Conservation (phyloP, 2,329 filamentous ascomycete genomes). For the Claviceps africana region DNA sequence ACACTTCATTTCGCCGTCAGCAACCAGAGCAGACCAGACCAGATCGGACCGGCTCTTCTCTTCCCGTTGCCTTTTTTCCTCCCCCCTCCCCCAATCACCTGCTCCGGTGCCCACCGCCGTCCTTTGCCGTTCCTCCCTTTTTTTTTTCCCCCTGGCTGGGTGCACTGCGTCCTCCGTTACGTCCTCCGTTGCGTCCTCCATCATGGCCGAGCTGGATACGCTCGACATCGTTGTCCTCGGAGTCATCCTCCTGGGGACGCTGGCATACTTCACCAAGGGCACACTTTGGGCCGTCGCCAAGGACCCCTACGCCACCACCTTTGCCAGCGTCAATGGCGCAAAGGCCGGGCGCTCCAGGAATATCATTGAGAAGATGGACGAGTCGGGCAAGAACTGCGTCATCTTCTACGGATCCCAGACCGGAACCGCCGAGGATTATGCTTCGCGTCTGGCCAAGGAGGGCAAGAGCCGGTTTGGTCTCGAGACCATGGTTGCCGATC, state of each 20-base stretch:
- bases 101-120: too few species aligned
- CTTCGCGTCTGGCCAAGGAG: conserved; percentile 89
- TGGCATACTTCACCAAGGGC: conserved; percentile 96
- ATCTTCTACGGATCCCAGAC: conserved; percentile 99
- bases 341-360: conserved; percentile 80
- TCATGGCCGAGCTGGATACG: conserved; percentile 91
- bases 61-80: too few species aligned
- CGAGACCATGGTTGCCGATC: conserved; percentile 94
- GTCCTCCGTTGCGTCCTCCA: background rate
- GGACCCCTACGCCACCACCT: conserved; percentile 71
- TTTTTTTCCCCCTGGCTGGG: background rate
- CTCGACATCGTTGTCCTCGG: conserved; percentile 87
- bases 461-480: conserved; percentile 91
- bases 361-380: conserved; percentile 90
- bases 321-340: conserved; percentile 52
- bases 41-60: too few species aligned
- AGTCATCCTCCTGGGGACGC: conserved; percentile 68
- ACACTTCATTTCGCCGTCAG: too few species aligned
- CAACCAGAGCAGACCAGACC: too few species aligned
- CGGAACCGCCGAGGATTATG: conserved; percentile 95
- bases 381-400: conserved; percentile 90
- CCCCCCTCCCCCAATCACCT: too few species aligned
- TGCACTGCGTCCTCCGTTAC: too few species aligned
- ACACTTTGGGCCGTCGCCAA: conserved; percentile 81
- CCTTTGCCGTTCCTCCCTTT: too few species aligned